Evolutionary conservation across 2,329 filamentous ascomycete species (phyloP), one percentile per base, ranked within the genome.

Genomic region (Raffaelea albimanens): DNA sequence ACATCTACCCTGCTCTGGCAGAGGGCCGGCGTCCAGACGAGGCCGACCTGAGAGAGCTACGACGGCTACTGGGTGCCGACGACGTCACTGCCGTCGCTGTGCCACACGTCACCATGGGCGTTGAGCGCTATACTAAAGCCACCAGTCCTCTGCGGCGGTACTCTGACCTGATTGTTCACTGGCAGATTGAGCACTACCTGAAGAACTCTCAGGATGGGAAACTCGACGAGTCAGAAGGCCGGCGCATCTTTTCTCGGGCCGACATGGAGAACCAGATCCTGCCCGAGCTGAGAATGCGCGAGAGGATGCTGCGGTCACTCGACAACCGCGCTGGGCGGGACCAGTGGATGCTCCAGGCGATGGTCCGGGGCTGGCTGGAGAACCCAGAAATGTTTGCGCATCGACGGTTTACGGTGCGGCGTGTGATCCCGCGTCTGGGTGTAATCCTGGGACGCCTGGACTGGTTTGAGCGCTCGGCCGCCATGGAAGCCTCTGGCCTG

Each of bases 131-230:
- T 60, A 66, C 75, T 49, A 83, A 81, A 54, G 73, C 73, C 36
- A 85, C 82, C 8, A 82, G 76, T 44, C 82, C 82, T 18, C 68
- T 85, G n/a, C 77, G 82, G 31, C 74, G 82, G 40, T 84, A 74
- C 61, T 63, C 68, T 5, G 82, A 85, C 60, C 63, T 85, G 42
- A 59, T 85, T 29, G 71, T 76, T 2, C 80, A 84, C 63, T 84
- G 78, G 77, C 80, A 85, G 60, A 76, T 85, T 52, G 73, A 82
- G 56, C 73, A 2, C 72, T 76, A 10, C 63, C 85, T 29, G 56
- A 66, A 9, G 64, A 71, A 29, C 9, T 16, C 14, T 8, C 11
- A 41, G 20, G 8, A 41, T 11, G 22, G 21, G 7, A 23, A 25
- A 25, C 10, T 10, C 9, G 22, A 43, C 22, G 25, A 23, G 7